A percentile compares a stretch with the other conserved stretches of the same genome.
phyloP scores from a whole-genome alignment of 345 rosid genomes.

The Ceriops zippeliana region DNA sequence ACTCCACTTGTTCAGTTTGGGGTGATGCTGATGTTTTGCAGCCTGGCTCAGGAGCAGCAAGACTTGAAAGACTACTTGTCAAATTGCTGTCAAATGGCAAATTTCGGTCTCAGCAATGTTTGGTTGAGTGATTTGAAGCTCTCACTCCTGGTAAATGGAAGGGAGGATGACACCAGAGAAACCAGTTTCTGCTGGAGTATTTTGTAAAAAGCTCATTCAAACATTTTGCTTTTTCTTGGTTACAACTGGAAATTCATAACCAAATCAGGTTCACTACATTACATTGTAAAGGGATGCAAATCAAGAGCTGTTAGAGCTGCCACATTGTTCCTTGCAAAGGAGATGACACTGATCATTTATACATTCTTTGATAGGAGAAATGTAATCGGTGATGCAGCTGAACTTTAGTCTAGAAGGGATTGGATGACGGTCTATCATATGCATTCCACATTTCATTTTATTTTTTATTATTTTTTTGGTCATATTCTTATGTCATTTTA shows the following conservation, averaged over 20 bases:
- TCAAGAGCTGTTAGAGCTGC: not conserved
- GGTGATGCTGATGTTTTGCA: slow-evolving; percentile 80
- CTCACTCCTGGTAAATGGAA: not conserved
- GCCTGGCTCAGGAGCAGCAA: slow-evolving; percentile 74
- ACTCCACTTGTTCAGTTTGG: slow-evolving; percentile 64
- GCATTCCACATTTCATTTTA: no score
- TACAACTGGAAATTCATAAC: not conserved
- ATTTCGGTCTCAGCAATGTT: slow-evolving; percentile 57
- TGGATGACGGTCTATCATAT: no score
- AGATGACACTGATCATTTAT: not conserved
- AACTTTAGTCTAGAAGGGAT: no score
- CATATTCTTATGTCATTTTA: no score
- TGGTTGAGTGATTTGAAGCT: slow-evolving; percentile 31
- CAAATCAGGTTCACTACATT: not conserved
- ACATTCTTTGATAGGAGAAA: not conserved
- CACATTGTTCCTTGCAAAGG: not conserved
- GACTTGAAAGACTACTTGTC: slow-evolving; percentile 66
- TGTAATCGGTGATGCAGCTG: no score
- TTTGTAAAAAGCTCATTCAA: slow-evolving; percentile 8
- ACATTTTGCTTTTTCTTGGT: not conserved
- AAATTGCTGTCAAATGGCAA: slow-evolving; percentile 49
- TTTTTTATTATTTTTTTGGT: no score
- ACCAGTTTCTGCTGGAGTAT: not conserved
- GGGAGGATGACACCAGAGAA: not conserved
- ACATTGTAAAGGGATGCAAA: slow-evolving; percentile 7